These are phyloP conservation scores for Lophiotrema nucula DNA, from an alignment of 495 filamentous ascomycete species.

Conservation along the genomic window DNA sequence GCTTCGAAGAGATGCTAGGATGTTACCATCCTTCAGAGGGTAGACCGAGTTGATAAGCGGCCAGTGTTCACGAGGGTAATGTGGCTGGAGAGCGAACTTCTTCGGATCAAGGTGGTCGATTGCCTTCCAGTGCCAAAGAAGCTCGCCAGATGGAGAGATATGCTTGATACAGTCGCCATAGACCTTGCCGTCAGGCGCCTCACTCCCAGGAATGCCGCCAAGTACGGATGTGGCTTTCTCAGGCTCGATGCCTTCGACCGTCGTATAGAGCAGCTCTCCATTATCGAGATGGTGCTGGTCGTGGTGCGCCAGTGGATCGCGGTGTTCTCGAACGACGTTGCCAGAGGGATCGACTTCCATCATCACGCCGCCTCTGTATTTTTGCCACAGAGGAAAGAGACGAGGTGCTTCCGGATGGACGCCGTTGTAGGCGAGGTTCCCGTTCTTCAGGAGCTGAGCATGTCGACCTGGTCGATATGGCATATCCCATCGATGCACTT, in stretches of 20 bases:
- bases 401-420: slow-evolving; percentile 44
- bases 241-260: slow-evolving; percentile 42
- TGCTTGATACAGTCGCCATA: slow-evolving; percentile 51
- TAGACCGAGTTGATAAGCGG: slow-evolving; percentile 48
- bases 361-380: slow-evolving; percentile 51
- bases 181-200: slow-evolving; percentile 42
- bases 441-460: slow-evolving; percentile 45
- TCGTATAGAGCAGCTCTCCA: slow-evolving; percentile 47
- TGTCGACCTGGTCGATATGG: slow-evolving; percentile 47
- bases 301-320: slow-evolving; percentile 48
- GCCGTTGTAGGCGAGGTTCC: slow-evolving; percentile 49
- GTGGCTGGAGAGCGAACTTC: slow-evolving; percentile 42
- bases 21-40: slow-evolving; percentile 43
- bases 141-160: slow-evolving; percentile 37
- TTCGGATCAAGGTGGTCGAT: slow-evolving; percentile 43
- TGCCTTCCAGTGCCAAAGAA: slow-evolving; percentile 49
- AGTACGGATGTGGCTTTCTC: slow-evolving; percentile 41
- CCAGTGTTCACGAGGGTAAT: slow-evolving; percentile 50
- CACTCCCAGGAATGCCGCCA: slow-evolving; percentile 46
- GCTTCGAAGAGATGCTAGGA: slow-evolving; percentile 47
- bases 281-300: slow-evolving; percentile 50
- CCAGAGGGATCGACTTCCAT: slow-evolving; percentile 43
- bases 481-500: slow-evolving; percentile 48
- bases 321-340: slow-evolving; percentile 43
- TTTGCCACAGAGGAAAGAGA: slow-evolving; percentile 49